phyloP scores from a whole-genome alignment of 2,329 filamentous ascomycete species.

The Cercospora zeina region DNA sequence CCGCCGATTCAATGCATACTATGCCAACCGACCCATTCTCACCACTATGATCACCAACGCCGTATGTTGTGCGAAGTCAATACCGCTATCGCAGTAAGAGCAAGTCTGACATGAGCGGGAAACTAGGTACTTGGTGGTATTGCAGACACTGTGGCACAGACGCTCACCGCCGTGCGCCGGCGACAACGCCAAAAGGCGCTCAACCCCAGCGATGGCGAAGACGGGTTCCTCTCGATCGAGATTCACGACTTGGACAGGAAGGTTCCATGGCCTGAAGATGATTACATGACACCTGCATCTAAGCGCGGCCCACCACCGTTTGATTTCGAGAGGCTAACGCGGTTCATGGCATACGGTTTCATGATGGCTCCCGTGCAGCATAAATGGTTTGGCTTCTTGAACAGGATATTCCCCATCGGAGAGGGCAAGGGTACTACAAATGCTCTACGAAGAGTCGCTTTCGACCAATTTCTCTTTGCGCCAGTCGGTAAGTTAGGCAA shows the following conservation, averaged over 20 bases:
- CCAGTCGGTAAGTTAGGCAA: constrained; percentile 65
- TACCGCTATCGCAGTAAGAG: neutral
- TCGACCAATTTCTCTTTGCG: constrained; percentile 92
- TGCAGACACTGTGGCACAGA: constrained; percentile 93
- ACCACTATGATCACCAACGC: constrained; percentile 99
- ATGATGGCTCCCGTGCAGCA: constrained; percentile 94
- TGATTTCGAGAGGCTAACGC: constrained; percentile 88
- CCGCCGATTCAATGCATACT: constrained; percentile 89
- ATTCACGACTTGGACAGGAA: constrained; percentile 84
- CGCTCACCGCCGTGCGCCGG: constrained; percentile 78
- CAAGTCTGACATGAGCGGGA: constrained; percentile 6
- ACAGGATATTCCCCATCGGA: constrained; percentile 76
- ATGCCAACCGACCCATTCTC: constrained; percentile 89
- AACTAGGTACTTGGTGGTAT: constrained; percentile 78
- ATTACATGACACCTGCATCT: constrained; percentile 62
- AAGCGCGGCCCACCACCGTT: constrained; percentile 74
- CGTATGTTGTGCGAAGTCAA: constrained; percentile 52
- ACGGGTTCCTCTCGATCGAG: constrained; percentile 79
- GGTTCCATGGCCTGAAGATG: constrained; percentile 64
- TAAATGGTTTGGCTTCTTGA: constrained; percentile 90
- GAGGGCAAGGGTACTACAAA: constrained; percentile 58
- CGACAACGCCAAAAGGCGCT: constrained; percentile 44
- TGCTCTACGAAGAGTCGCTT: constrained; percentile 83
- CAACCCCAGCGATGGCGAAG: constrained; percentile 60
- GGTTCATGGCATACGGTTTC: constrained; percentile 98